phyloP scores from a whole-genome alignment of 345 rosid genomes.

The Geranium rotundifolium region DNA sequence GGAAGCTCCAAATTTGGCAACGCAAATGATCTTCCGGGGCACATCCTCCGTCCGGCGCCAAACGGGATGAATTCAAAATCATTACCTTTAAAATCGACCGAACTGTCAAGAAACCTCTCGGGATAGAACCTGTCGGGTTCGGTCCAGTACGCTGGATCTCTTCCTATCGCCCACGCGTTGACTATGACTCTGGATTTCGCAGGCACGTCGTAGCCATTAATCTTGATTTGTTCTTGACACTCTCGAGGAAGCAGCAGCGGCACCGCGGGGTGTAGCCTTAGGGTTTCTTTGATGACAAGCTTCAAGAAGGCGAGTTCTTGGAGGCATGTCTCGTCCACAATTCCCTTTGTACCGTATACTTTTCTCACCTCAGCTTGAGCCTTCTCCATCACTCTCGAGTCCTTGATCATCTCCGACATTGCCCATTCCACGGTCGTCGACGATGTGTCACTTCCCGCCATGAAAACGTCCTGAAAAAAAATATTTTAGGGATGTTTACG shows the following conservation, averaged over 20 bases:
- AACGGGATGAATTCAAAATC: slow-evolving; percentile 16
- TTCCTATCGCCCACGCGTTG: no score
- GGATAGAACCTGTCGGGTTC: slow-evolving; percentile 23
- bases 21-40: slow-evolving; percentile 18
- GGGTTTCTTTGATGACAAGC: slow-evolving; percentile 16
- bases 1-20: slow-evolving; percentile 9
- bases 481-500: no score
- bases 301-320: slow-evolving; percentile 17
- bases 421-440: slow-evolving; percentile 20
- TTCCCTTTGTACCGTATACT: slow-evolving; percentile 6
- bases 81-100: slow-evolving; percentile 13
- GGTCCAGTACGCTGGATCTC: slow-evolving; percentile 24
- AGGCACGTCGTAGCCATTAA: slow-evolving; percentile 15
- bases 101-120: slow-evolving; percentile 13
- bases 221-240: slow-evolving; percentile 7
- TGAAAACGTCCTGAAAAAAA: slow-evolving; percentile 10
- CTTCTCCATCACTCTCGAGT: slow-evolving; percentile 18
- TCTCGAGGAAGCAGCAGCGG: slow-evolving; percentile 21
- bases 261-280: slow-evolving; percentile 17
- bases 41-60: slow-evolving; percentile 24
- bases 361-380: slow-evolving; percentile 24
- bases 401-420: slow-evolving; percentile 20
- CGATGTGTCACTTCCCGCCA: slow-evolving; percentile 20
- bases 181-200: slow-evolving; percentile 16
- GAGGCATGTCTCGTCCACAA: slow-evolving; percentile 15